A percentile compares a stretch with the other conserved stretches of the same genome.
These are phyloP conservation scores for Monoraphidium neglectum DNA, from an alignment of 139 green algal genomes.

Conservation along the genomic window DNA sequence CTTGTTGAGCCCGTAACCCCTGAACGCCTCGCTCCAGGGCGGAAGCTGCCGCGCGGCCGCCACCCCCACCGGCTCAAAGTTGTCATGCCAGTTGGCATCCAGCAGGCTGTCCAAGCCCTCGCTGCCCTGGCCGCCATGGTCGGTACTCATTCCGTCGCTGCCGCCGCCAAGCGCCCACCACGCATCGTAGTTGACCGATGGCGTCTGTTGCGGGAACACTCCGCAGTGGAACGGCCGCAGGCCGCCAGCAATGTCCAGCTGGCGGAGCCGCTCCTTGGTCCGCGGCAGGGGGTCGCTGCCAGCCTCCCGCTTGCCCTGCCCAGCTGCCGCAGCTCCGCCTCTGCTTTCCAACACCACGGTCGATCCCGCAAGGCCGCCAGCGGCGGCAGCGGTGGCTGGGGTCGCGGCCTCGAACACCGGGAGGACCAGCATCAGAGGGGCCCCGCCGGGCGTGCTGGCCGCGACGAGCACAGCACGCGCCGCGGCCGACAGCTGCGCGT, in stretches of 20 bases:
- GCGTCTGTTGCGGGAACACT: not conserved
- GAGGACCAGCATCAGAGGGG: slow-evolving; percentile 25
- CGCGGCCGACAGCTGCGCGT: too few relatives aligned
- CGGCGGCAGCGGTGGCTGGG: too few relatives aligned
- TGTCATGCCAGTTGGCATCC: not conserved
- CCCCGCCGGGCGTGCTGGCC: too few relatives aligned
- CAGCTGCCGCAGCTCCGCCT: too few relatives aligned
- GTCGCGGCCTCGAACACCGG: slow-evolving; percentile 11
- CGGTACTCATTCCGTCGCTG: too few relatives aligned
- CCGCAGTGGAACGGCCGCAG: slow-evolving; percentile 32
- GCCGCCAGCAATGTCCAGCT: not conserved
- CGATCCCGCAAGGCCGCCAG: too few relatives aligned
- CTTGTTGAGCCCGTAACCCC: slow-evolving; percentile 55
- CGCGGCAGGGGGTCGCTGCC: slow-evolving; percentile 3
- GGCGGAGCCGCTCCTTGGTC: too few relatives aligned
- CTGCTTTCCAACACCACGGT: too few relatives aligned
- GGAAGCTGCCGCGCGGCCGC: slow-evolving; percentile 12
- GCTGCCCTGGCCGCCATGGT: not conserved
- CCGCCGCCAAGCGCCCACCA: slow-evolving; percentile 1
- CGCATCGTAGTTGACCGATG: not conserved
- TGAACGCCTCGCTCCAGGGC: slow-evolving; percentile 30
- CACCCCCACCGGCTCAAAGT: slow-evolving; percentile 26
- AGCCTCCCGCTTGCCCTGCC: not conserved
- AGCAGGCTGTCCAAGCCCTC: too few relatives aligned
- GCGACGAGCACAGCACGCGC: too few relatives aligned